Conservation (phyloP, 202 grass and related monocot species). For the Elaeis oleifera region DNA sequence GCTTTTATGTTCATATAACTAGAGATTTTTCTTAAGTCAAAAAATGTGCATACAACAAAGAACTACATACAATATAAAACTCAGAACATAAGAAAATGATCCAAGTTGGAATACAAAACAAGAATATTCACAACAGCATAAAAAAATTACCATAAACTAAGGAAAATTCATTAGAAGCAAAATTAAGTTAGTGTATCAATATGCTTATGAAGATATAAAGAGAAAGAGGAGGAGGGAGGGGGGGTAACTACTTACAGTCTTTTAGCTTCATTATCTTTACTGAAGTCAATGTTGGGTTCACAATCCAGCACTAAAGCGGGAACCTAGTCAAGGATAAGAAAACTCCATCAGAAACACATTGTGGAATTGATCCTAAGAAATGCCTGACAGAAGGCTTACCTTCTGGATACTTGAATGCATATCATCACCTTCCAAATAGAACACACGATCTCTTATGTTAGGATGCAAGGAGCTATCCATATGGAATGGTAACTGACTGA, state of each 20-base stretch:
- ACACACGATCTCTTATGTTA: constrained; percentile 70
- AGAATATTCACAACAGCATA: no score
- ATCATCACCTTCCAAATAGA: constrained; percentile 81
- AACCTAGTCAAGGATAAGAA: constrained; percentile 42
- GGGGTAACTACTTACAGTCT: constrained; percentile 41
- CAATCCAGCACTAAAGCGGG: constrained; percentile 82
- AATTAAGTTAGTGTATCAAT: no score
- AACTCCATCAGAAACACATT: background rate
- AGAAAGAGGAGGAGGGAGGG: no score
- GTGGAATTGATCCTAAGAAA: constrained; percentile 2
- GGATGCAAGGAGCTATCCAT: constrained; percentile 58
- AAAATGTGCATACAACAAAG: no score
- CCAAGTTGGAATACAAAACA: no score
- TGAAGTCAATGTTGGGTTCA: constrained; percentile 86
- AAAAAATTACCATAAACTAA: no score
- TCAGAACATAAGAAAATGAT: no score
- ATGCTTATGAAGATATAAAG: no score
- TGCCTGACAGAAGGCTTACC: constrained; percentile 24
- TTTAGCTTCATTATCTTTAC: constrained; percentile 74
- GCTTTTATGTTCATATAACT: no score
- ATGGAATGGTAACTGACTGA: constrained; percentile 55
- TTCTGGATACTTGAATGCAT: constrained; percentile 91
- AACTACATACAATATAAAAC: no score
- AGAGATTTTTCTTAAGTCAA: no score
- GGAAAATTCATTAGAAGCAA: no score